These are phyloP conservation scores for Fusarium buxicola DNA, from an alignment of 2,329 filamentous ascomycete genomes.

Conservation along the genomic window DNA sequence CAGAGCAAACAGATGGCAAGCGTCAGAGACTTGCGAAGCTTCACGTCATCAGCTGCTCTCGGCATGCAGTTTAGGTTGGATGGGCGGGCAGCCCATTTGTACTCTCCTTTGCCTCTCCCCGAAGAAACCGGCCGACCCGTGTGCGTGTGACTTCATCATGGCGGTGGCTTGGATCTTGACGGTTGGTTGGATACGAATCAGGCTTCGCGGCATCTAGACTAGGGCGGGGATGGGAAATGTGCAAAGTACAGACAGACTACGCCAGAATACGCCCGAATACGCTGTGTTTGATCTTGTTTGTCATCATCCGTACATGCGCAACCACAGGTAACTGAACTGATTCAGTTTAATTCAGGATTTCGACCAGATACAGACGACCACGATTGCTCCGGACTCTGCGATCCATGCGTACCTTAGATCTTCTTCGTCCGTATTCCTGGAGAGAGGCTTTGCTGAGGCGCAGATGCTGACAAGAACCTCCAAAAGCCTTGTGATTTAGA, in stretches of 20 bases:
- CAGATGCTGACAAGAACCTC: conserved; percentile 10
- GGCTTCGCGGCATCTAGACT: conserved; percentile 2
- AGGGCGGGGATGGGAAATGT: not conserved
- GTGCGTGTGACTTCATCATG: conserved; percentile 37
- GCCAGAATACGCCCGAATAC: conserved; percentile 9
- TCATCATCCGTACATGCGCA: not conserved
- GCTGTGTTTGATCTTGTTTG: not conserved
- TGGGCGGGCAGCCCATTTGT: conserved; percentile 24
- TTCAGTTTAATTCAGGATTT: conserved; percentile 6
- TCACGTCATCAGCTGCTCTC: conserved; percentile 27
- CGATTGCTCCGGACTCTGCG: not conserved
- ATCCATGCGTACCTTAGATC: not conserved
- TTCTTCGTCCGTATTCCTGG: not conserved
- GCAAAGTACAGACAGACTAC: too few relatives aligned
- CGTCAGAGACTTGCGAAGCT: conserved; percentile 30
- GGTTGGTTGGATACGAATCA: conserved; percentile 17
- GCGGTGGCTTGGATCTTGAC: conserved; percentile 36
- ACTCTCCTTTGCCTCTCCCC: conserved; percentile 23
- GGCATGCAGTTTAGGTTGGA: not conserved
- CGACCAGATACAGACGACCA: not conserved
- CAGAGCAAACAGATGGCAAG: conserved; percentile 2
- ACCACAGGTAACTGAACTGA: not conserved
- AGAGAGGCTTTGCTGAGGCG: conserved; percentile 30
- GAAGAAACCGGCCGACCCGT: conserved; percentile 15
- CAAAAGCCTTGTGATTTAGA: conserved; percentile 22